phyloP scores from a whole-genome alignment of 31 red algal genomes.

The Odonthalia washingtoniensis region DNA sequence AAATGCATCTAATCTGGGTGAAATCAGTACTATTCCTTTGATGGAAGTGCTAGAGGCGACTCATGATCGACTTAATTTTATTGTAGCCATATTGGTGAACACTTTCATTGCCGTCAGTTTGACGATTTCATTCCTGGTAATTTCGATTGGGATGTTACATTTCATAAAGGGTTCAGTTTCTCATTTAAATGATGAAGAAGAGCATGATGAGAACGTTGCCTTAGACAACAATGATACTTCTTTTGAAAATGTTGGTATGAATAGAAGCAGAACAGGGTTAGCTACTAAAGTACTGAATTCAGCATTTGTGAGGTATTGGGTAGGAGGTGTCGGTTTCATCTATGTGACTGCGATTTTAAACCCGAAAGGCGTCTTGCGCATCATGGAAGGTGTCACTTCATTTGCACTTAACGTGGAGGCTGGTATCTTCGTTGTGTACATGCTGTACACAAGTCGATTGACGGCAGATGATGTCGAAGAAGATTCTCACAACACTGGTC shows the following conservation, averaged over 20 bases:
- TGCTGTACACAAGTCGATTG: constrained; percentile 53
- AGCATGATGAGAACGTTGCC: neutral
- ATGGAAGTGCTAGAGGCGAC: constrained; percentile 69
- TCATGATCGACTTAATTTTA: constrained; percentile 34
- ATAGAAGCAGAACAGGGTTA: neutral
- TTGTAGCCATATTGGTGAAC: constrained; percentile 86
- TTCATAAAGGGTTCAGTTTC: constrained; percentile 51
- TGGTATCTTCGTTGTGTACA: constrained; percentile 61
- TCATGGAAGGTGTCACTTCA: constrained; percentile 73
- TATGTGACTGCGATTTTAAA: constrained; percentile 52
- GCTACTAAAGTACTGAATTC: neutral
- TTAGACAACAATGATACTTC: neutral
- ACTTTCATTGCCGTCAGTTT: constrained; percentile 87
- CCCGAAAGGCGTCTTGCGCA: constrained; percentile 47
- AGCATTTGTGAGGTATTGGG: neutral
- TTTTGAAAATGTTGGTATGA: neutral
- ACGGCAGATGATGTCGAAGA: neutral
- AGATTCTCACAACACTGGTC: constrained; percentile 10
- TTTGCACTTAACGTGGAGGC: constrained; percentile 64
- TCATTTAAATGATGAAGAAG: neutral
- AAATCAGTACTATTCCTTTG: constrained; percentile 92
- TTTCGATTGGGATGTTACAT: constrained; percentile 78
- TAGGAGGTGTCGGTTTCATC: constrained; percentile 42
- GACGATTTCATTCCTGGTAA: constrained; percentile 88
- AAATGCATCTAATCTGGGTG: constrained; percentile 67